Evolutionary conservation across 352 stramenopile species (phyloP), one percentile per base, ranked within the genome.

Genomic region (Phytophthora megakarya): DNA sequence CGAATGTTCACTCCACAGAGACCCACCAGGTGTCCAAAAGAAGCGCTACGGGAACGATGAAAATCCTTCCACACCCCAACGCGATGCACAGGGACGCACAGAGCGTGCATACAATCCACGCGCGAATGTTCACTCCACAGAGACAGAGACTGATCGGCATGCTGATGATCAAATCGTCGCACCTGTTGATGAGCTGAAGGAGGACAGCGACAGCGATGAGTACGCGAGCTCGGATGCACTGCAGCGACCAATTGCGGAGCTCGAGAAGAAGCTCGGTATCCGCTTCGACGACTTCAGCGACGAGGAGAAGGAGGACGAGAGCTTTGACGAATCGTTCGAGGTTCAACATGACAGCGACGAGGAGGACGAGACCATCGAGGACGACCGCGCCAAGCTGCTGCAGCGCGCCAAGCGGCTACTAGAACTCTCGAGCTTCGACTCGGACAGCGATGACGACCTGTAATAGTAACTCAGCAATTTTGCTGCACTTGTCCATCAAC

Each of bases 251-350:
- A 89, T 92, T 48, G 81, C 84, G 19, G 81, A 92, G 51, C 68
- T 92, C 16, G 81, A 92, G 61, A 73, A 73, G 51, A 84, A 86
- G 50, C 66, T 92, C 7, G 84, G 81, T 0, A 87, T 90, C 43
- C 76, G 66, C 25, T 89, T 92, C 32, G 73, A 88, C 30, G 78
- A 82, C 44, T 63, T 84, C 16, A 88, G 75, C 16, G 78, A 88
- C 23, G 78, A 87, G 65, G 71, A 85, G 44, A 84, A 85, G 55
- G 70, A 84, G 30, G 59, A 66, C 35, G 67, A 83, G 4, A 72
- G 51, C 26, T 60, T 75, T 10, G 70, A 76, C 10, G 56, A 72
- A 25, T 62, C 46, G 21, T 72, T 76, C n/a, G 61, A 76, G 1
- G 55, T 61, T 37, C 28, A 72, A 0, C 65, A 76, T 25, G 61